Percentiles rank a stretch among this genome's conserved stretches.
Conservation (phyloP, 2,329 filamentous ascomycete species). For the Pezicula carpinea region DNA sequence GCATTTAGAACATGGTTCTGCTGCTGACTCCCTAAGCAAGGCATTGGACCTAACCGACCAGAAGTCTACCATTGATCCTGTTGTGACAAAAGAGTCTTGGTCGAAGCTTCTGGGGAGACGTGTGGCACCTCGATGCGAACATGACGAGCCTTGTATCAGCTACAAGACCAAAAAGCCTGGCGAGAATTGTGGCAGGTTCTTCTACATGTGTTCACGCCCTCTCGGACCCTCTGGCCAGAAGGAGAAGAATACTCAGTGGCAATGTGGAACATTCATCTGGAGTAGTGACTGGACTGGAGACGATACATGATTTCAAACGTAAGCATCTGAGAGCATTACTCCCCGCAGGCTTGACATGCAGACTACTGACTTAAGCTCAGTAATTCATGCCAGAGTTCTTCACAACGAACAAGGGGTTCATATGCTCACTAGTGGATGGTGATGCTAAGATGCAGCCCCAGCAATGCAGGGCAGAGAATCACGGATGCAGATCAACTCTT, state of each 20-base stretch:
- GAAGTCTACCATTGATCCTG: slow-evolving; percentile 55
- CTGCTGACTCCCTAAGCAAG: slow-evolving; percentile 1
- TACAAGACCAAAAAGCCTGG: slow-evolving; percentile 85
- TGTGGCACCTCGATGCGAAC: slow-evolving; percentile 74
- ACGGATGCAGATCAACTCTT: no score
- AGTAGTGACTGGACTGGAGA: slow-evolving; percentile 1
- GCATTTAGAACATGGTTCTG: neutral
- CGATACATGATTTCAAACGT: neutral
- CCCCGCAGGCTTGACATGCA: no score
- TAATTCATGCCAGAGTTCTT: no score
- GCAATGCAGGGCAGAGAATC: no score
- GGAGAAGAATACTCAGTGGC: slow-evolving; percentile 80
- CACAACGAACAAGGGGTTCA: no score
- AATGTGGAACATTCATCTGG: slow-evolving; percentile 74
- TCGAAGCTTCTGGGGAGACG: slow-evolving; percentile 75
- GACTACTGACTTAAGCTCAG: no score
- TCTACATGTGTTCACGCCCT: slow-evolving; percentile 64
- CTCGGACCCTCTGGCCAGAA: slow-evolving; percentile 81
- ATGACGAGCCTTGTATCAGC: slow-evolving; percentile 80
- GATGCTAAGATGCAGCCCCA: no score
- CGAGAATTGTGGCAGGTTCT: slow-evolving; percentile 68
- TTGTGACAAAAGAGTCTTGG: slow-evolving; percentile 78
- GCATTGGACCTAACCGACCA: slow-evolving; percentile 13
- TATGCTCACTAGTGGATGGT: no score
- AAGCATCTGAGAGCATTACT: neutral